These are phyloP conservation scores for Cryptococcus maquisensis DNA, from an alignment of 1,284 basidiomycete species.

Conservation along the genomic window DNA sequence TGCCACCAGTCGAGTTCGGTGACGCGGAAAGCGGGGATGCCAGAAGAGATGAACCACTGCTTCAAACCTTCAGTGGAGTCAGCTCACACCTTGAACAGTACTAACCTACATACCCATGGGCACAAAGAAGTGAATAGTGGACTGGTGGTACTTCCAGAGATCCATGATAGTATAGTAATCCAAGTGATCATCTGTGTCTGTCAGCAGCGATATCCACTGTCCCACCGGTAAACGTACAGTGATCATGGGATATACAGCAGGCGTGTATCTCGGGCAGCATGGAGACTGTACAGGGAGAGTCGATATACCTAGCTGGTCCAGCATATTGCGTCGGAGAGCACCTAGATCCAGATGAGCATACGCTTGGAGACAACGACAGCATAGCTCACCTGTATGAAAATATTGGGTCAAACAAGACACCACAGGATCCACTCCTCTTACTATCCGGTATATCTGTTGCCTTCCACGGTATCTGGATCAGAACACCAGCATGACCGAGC, in stretches of 20 bases:
- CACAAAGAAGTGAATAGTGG: constrained; percentile 47
- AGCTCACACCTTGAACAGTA: neutral
- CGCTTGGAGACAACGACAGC: neutral
- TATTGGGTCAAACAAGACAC: constrained; percentile 47
- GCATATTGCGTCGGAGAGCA: constrained; percentile 46
- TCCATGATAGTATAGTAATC: constrained; percentile 48
- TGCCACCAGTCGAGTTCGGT: constrained; percentile 49
- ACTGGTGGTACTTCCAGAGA: constrained; percentile 39
- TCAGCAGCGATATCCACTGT: neutral
- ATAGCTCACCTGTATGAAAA: constrained; percentile 42
- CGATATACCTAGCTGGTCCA: constrained; percentile 42
- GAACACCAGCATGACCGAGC: constrained; percentile 45
- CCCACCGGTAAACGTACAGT: constrained; percentile 31
- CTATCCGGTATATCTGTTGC: neutral
- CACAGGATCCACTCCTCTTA: constrained; percentile 27
- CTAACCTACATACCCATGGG: constrained; percentile 30
- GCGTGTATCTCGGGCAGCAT: constrained; percentile 44
- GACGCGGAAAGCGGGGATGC: constrained; percentile 37
- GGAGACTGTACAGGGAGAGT: constrained; percentile 42
- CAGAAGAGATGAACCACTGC: constrained; percentile 39
- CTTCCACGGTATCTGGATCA: constrained; percentile 43
- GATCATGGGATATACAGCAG: constrained; percentile 46
- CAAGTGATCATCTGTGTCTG: constrained; percentile 43
- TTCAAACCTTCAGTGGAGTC: constrained; percentile 27
- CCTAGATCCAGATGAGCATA: constrained; percentile 12